Percentiles rank a stretch among this genome's conserved stretches.
Conservation (phyloP, 108 stramenopile genomes). For the Pseudonitzschia multistriata region DNA sequence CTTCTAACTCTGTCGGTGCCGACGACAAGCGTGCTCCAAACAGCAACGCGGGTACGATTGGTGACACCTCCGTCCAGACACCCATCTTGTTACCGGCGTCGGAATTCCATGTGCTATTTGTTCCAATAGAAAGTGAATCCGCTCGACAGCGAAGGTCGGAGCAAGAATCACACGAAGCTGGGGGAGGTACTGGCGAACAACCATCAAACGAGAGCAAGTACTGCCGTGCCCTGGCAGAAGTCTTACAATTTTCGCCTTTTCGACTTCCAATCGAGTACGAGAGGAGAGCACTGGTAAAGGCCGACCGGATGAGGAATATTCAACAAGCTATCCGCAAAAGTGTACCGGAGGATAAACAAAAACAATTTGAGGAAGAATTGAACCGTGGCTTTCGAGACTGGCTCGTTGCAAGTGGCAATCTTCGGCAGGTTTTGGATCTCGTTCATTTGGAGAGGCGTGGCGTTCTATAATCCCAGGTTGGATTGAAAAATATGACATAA, state of each 20-base stretch:
- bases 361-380: slow-evolving; percentile 73
- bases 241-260: slow-evolving; percentile 81
- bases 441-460: slow-evolving; percentile 72
- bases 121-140: slow-evolving; percentile 66
- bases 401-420: slow-evolving; percentile 89
- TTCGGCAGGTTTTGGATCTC: slow-evolving; percentile 90
- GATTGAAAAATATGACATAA: neutral
- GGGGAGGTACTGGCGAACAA: slow-evolving; percentile 17
- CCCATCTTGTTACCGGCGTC: slow-evolving; percentile 73
- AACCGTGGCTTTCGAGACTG: slow-evolving; percentile 86
- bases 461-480: slow-evolving; percentile 14
- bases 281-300: slow-evolving; percentile 62
- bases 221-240: slow-evolving; percentile 71
- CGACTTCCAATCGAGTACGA: slow-evolving; percentile 83
- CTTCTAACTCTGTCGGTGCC: slow-evolving; percentile 47
- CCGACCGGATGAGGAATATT: slow-evolving; percentile 69
- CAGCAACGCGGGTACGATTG: slow-evolving; percentile 33
- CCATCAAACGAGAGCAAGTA: slow-evolving; percentile 65
- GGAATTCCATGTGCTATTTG: slow-evolving; percentile 74
- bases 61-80: slow-evolving; percentile 57
- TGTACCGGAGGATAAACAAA: slow-evolving; percentile 60
- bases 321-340: slow-evolving; percentile 67
- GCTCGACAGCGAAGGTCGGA: slow-evolving; percentile 56
- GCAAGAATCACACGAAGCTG: slow-evolving; percentile 35
- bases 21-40: slow-evolving; percentile 58